Evolutionary conservation across 2,329 filamentous ascomycete species (phyloP), one percentile per base, ranked within the genome.

Genomic region (Paraphaeosphaeria minitans): DNA sequence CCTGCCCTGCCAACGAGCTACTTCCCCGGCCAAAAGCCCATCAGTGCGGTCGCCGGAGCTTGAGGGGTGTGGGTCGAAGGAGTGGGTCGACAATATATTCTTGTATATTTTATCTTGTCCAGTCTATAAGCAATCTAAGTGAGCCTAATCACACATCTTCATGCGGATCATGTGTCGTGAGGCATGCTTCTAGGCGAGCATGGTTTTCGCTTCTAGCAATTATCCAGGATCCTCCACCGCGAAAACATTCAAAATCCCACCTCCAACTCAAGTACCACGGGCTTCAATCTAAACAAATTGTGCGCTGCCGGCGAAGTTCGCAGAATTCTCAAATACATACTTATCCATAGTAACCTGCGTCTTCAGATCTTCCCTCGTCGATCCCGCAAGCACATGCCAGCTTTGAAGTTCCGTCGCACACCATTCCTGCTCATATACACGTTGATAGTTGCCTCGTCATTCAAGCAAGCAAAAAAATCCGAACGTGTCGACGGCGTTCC

Each of bases 1-100:
- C 79, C 79, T 2, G 74, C 76, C 1, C 73, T 79, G 41, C 79
- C 77, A 3, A 67, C 75, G 0, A 75, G 66, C 39, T 81, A 77
- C 64, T 80, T 74, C 63, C 79, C 79, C 0, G 72, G 72, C 12
- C 67, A 63, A 10, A 62, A 67, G 21, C 78, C 76, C 2, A 63
- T 75, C 39, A 78, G n/a, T 2, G 12, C 46, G 5, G 46, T 31
- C 29, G 24, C 24, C 33, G 46, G 27, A 49, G 29, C 46, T 4
- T 49, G 6, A 29, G 13, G 27, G 22, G 2, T 27, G 43, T 8
- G 14, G 37, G 7, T n/a, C 2, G 14, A 21, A n/a, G 41, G 41
- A 24, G 43, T 29, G n/a, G 41, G 19, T 43, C 7, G 19, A 43
- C 41, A 16, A 29, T 46, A 4, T 46, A 29, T 46, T 46, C 43